Conservation (phyloP, 2,329 filamentous ascomycete species). For the Fusarium setosum region DNA sequence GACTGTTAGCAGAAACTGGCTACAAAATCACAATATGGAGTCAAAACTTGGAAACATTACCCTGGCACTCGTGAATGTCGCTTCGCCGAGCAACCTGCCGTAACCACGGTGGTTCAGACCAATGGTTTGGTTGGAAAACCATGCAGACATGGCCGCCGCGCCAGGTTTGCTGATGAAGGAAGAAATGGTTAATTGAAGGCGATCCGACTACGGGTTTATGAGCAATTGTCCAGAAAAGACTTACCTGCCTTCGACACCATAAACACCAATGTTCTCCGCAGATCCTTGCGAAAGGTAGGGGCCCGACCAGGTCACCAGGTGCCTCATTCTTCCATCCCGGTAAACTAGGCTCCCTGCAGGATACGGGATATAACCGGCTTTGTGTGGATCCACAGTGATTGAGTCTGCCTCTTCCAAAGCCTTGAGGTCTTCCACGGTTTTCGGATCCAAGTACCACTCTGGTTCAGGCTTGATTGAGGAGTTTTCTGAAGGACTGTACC, state of each 20-base stretch:
- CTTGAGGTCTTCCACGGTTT: slow-evolving; percentile 53
- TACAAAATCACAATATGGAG: not conserved
- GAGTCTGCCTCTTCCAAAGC: slow-evolving; percentile 55
- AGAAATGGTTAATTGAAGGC: not conserved
- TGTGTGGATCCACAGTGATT: slow-evolving; percentile 61
- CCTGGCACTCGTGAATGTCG: slow-evolving; percentile 55
- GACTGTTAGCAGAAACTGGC: not conserved
- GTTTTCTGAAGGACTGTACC: slow-evolving; percentile 1
- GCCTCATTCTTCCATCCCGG: slow-evolving; percentile 55
- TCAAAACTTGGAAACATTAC: slow-evolving; percentile 30
- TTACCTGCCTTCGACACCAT: slow-evolving; percentile 57
- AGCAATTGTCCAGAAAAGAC: not conserved
- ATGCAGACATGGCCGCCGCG: slow-evolving; percentile 56
- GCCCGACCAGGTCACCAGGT: slow-evolving; percentile 56
- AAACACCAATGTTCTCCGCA: slow-evolving; percentile 53
- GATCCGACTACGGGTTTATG: fast-evolving
- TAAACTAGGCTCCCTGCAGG: slow-evolving; percentile 58
- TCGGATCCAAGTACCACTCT: slow-evolving; percentile 46
- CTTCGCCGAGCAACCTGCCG: slow-evolving; percentile 55
- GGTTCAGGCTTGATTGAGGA: slow-evolving; percentile 43
- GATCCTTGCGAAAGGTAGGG: slow-evolving; percentile 54
- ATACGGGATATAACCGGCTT: slow-evolving; percentile 59
- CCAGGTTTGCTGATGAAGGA: slow-evolving; percentile 53
- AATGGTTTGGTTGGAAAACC: slow-evolving; percentile 57
- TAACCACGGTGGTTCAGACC: slow-evolving; percentile 55